Base-by-base conservation (phyloP, 176 grass and related monocot species). In the Poa annua region DNA sequence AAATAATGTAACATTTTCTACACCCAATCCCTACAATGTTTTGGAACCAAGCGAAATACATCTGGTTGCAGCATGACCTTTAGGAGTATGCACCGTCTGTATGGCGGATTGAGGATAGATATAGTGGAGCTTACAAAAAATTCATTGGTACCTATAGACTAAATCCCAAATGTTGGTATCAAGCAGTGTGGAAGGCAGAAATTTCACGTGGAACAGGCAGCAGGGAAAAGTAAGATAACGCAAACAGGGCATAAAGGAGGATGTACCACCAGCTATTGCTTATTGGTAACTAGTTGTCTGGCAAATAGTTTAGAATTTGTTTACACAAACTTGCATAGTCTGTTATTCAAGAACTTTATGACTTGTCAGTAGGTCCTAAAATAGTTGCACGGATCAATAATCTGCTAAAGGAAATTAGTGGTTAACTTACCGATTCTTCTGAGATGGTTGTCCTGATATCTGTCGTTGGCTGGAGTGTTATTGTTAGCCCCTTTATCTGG, bases 361-460 rank as follows among this genome's bases (percentile, higher is more conserved):
- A 0, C 19, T 10, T 53, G 6, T 63, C 17, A 0, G 56, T 29
- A 65, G 57, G 11, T 12, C 70, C 7, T 24, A 68, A 66, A 79
- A 53, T 39, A 25, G 70, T 33, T 61, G 69, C 11, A 12, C 38
- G 45, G 10, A 80, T 11, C 16, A 53, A 73, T 29, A 65, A 22
- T 3, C 5, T 4, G 8, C 60, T 60, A 78, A 86, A 22, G 8
- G 50, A 59, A 26, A 56, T 8, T 6, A 52, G 26, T 20, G 16
- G 26, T 45, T 51, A 33, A 59, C 76, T 89, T 88, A 99, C 97
- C 97, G 1, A 96, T 99, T 81, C 89, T 99, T 85, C 93, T 90
- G 49, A 99, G 89, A 75, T 99, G 97, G 79, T 91, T 89, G 76
- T 99, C 97, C 70, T 91, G 88, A 72, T 99, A 99, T 90, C 97